These are phyloP conservation scores for Fraxinus sp. DNA, from an alignment of 305 asterid species.

Conservation along the genomic window DNA sequence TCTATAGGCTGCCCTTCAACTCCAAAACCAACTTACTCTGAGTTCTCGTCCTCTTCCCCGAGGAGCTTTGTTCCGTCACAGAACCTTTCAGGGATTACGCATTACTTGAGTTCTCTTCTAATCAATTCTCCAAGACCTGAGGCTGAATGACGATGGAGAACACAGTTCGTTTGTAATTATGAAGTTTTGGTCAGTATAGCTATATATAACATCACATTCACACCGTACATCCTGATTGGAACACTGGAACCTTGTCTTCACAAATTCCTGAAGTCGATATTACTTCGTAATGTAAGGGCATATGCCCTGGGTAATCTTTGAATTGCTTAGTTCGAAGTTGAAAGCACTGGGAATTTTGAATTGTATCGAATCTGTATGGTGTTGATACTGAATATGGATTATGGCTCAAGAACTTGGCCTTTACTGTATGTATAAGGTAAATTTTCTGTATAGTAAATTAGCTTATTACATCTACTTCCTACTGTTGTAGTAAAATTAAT, in stretches of 20 bases:
- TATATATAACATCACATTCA: neutral
- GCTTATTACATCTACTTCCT: constrained; percentile 5
- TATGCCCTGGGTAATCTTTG: neutral
- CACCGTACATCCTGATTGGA: neutral
- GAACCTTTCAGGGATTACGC: constrained; percentile 38
- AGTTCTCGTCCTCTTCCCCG: constrained; percentile 44
- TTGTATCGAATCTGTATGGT: constrained; percentile 21
- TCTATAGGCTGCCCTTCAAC: constrained; percentile 71
- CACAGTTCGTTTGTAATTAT: constrained; percentile 9
- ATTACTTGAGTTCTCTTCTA: constrained; percentile 40
- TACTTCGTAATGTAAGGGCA: neutral
- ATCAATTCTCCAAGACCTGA: constrained; percentile 36
- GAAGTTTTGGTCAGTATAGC: constrained; percentile 4
- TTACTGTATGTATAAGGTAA: constrained; percentile 26
- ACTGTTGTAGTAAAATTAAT: constrained; percentile 16
- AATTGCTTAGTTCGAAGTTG: constrained; percentile 20
- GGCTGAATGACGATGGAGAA: constrained; percentile 26
- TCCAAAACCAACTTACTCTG: constrained; percentile 82
- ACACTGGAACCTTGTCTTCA: neutral
- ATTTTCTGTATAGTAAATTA: constrained; percentile 28
- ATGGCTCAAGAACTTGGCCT: constrained; percentile 13
- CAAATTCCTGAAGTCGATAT: neutral
- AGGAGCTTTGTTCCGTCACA: constrained; percentile 26
- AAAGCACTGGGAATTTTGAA: constrained; percentile 32
- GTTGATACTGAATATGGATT: constrained; percentile 20